Evolutionary conservation across 371 early-diverging fungal genomes (phyloP), one percentile per base, ranked within the genome.

Genomic region (Syncephalis fuscata): DNA sequence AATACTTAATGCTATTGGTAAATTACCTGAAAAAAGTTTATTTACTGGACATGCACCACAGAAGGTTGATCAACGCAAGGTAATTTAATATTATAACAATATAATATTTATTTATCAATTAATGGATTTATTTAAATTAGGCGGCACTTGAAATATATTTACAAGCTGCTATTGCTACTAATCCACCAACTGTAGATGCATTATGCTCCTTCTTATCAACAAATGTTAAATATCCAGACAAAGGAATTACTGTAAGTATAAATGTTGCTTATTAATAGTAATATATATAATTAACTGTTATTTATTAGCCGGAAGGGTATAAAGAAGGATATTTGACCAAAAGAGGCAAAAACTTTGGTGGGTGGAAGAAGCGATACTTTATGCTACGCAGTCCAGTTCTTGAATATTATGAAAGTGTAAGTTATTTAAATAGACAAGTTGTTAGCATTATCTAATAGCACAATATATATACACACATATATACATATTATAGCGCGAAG

Each of bases 281-380:
- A 39, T 21, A 15, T 37, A 23, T 38, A n/a, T 9, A 43, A 2
- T 44, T 19, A 45, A 40, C 21, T 2, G 5, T 36, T 11, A 45
- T 38, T 49, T 3, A 25, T 43, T 11, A 40, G 10, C 54, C 54
- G 11, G 27, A 48, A 9, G 72, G 73, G 1, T 59, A 67, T 54
- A 85, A 80, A 52, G 87, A 85, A 59, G 90, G 90, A 0, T 81
- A 80, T 21, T 55, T 66, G 38, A 66, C 63, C 1, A 60, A 66
- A 45, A 59, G 59, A 45, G 74, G 64, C 32, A 52, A 58, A 19
- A 75, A 65, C 25, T 78, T 80, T 65, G 68, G 68, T 40, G 52
- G 68, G 43, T 74, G 76, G 60, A 73, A 89, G 59, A 67, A 76
- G 22, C 69, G 86, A 51, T 88, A 75, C 63, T 88, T 82, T 64